These are phyloP conservation scores for Elsinoe batatas DNA, from an alignment of 2,329 filamentous ascomycete genomes.

Conservation along the genomic window DNA sequence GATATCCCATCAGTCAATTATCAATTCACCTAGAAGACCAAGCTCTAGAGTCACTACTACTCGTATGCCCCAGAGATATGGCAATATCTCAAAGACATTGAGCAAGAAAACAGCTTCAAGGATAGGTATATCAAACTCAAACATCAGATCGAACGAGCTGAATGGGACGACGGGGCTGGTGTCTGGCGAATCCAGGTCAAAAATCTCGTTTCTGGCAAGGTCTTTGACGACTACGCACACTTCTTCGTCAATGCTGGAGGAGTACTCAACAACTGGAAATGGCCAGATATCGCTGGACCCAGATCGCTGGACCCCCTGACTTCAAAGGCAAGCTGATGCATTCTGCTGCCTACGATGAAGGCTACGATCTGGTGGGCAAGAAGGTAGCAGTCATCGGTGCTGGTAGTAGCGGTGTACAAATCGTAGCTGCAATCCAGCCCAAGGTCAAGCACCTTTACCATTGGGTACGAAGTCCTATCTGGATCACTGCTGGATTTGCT, in stretches of 20 bases:
- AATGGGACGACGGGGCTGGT: slow-evolving; percentile 35
- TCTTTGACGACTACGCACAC: slow-evolving; percentile 28
- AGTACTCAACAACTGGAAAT: slow-evolving; percentile 37
- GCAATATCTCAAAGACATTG: slow-evolving; percentile 39
- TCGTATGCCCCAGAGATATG: slow-evolving; percentile 40
- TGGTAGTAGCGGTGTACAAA: slow-evolving; percentile 35
- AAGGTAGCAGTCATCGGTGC: slow-evolving; percentile 35
- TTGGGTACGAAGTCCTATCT: slow-evolving; percentile 34
- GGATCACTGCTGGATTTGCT: slow-evolving; percentile 41
- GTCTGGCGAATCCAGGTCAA: slow-evolving; percentile 29
- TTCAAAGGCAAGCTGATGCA: slow-evolving; percentile 38
- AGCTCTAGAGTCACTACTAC: slow-evolving; percentile 39
- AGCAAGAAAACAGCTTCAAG: slow-evolving; percentile 35
- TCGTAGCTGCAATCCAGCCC: slow-evolving; percentile 33
- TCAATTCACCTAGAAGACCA: slow-evolving; percentile 44
- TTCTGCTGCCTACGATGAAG: slow-evolving; percentile 35
- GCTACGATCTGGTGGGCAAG: slow-evolving; percentile 30
- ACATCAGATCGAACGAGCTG: slow-evolving; percentile 35
- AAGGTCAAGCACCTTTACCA: slow-evolving; percentile 32
- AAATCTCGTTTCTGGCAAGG: slow-evolving; percentile 26
- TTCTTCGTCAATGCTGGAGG: slow-evolving; percentile 37
- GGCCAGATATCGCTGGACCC: slow-evolving; percentile 35
- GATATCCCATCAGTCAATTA: slow-evolving; percentile 37
- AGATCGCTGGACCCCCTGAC: slow-evolving; percentile 32
- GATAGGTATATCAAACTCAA: slow-evolving; percentile 36